Conservation (phyloP, 2,329 filamentous ascomycete species). For the Aureobasidium sp. region DNA sequence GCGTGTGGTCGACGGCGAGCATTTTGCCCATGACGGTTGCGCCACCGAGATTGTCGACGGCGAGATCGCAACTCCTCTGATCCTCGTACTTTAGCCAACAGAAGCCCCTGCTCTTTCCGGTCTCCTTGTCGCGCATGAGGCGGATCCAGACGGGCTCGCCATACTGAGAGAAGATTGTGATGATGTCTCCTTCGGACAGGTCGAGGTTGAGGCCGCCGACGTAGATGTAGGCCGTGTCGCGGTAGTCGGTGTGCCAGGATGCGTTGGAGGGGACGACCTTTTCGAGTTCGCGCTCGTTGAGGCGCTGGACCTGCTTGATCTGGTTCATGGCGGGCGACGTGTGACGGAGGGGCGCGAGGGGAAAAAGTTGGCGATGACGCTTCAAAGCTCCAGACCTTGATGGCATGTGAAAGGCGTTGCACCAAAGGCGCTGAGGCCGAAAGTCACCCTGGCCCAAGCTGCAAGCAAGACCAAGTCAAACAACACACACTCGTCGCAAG, state of each 20-base stretch:
- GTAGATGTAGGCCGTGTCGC: conserved; percentile 93
- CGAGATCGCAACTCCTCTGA: conserved; percentile 88
- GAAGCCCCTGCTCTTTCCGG: conserved; percentile 89
- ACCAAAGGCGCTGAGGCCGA: neutral
- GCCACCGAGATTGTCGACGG: conserved; percentile 90
- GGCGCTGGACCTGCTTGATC: conserved; percentile 81
- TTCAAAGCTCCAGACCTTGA: conserved; percentile 2
- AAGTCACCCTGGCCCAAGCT: neutral
- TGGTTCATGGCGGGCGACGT: conserved; percentile 65
- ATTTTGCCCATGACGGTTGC: conserved; percentile 72
- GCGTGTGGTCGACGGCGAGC: conserved; percentile 81
- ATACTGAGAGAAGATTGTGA: conserved; percentile 95
- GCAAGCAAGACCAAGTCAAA: neutral
- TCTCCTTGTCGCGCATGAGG: conserved; percentile 87
- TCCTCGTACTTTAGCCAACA: conserved; percentile 98
- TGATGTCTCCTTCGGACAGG: conserved; percentile 87
- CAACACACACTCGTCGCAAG: neutral
- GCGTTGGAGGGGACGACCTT: conserved; percentile 75
- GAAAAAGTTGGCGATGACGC: conserved; percentile 8
- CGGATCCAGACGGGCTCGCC: conserved; percentile 93
- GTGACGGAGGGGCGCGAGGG: neutral
- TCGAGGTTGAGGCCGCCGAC: conserved; percentile 90
- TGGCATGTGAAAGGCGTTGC: neutral
- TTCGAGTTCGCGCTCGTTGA: conserved; percentile 92
- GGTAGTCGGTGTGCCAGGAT: conserved; percentile 96